phyloP scores from a whole-genome alignment of 441 rosid genomes.

The Populus trichocarpa region DNA sequence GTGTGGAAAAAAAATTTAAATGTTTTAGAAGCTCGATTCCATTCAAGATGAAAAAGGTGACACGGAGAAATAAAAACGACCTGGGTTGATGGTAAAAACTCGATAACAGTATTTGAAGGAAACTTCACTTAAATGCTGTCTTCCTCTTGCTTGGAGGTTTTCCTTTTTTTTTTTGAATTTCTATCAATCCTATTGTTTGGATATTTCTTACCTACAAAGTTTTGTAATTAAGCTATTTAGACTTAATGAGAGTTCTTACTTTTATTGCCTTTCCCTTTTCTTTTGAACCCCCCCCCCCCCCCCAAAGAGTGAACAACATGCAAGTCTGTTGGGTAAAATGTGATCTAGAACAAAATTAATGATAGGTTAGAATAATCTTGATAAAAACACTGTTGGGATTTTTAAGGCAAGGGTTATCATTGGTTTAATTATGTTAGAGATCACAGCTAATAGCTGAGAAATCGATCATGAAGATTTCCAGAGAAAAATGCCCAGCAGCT shows the following conservation, averaged over 20 bases:
- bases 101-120: not conserved
- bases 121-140: not conserved
- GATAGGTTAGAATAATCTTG: no score
- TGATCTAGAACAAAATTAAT: no score
- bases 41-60: not conserved
- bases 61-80: not conserved
- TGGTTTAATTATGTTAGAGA: not conserved
- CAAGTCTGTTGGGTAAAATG: no score
- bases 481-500: not conserved
- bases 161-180: not conserved
- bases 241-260: not conserved
- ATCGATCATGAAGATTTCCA: not conserved
- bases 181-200: not conserved
- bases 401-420: not conserved
- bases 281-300: not conserved
- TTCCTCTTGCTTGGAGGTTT: not conserved
- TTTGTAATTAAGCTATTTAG: not conserved
- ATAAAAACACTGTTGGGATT: not conserved
- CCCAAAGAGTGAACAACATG: no score
- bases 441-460: not conserved
- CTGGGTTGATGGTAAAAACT: not conserved
- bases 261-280: not conserved
- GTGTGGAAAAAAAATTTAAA: not conserved
- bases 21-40: not conserved
- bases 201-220: not conserved